Evolutionary conservation across 805 yeast species (phyloP), one percentile per base, ranked within the genome.

Genomic region (Nakazawaea ishiwadae): DNA sequence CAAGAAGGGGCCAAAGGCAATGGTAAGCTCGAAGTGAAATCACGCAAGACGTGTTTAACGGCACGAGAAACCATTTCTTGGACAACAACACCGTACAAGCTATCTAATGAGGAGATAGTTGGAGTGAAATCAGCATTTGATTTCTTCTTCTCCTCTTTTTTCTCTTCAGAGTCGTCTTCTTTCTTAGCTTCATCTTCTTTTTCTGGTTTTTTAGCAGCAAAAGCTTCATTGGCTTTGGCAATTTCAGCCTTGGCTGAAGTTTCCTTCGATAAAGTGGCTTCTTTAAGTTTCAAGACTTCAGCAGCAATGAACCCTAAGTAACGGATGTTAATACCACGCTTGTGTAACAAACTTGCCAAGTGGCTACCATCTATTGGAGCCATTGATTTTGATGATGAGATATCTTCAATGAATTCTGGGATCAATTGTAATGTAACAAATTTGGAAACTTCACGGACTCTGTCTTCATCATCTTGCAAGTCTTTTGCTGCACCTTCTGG

Each of bases 321-420:
- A 66, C 98, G 83, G 63, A 90, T 58, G 60, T 88, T 90, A 59
- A 91, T 80, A 69, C 99, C 99, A 42, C 70, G 68, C 48, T 75
- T 75, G 61, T 93, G 99, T 62, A 91, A 62, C 40, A 71, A 58
- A 31, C 70, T 66, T 15, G 85, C 65, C 51, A 93, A 73, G 53
- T 89, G 93, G 3, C 63, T 56, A 49, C 98, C 96, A 56, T 89
- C 96, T 43, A 84, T 67, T 33, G 98, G 96, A 29, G 81, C 75
- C 37, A 72, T 64, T 8, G 60, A 48, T 16, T 66, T 61, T 31
- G 77, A 75, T 7, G 67, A 64, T 14, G 72, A 65, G 20, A 85
- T 59, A 18, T 78, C 84, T 11, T 59, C 59, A 50, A 88, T 64
- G 47, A 80, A 78, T 40, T 71, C 77, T 5, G 86, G 84, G 40